Conservation (phyloP, 306 rosid species). For the Neltuma alba region DNA sequence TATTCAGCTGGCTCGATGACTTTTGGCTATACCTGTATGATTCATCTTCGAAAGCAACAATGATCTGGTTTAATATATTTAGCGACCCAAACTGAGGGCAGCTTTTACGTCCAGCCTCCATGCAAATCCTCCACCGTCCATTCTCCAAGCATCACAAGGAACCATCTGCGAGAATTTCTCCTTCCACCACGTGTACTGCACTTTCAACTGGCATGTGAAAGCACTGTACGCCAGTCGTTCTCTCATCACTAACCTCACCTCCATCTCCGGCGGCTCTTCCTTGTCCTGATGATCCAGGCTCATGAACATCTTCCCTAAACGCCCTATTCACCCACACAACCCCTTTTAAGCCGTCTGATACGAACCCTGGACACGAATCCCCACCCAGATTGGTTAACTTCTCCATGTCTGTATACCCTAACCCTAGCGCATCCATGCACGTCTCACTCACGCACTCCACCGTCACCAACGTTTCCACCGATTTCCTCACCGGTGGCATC, state of each 20-base stretch:
- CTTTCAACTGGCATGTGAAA: constrained; percentile 53
- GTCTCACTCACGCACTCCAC: constrained; percentile 53
- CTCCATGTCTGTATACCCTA: constrained; percentile 52
- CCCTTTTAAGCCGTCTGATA: constrained; percentile 53
- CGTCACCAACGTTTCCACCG: constrained; percentile 52
- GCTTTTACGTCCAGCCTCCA: constrained; percentile 74
- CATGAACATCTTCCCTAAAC: constrained; percentile 52
- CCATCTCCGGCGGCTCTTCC: constrained; percentile 24
- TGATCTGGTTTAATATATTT: background rate
- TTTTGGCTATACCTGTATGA: background rate
- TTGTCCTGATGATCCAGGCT: background rate
- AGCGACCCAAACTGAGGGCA: constrained; percentile 60
- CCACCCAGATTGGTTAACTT: constrained; percentile 40
- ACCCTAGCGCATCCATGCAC: constrained; percentile 45
- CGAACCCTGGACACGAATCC: constrained; percentile 65
- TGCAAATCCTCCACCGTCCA: constrained; percentile 80
- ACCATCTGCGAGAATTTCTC: constrained; percentile 39
- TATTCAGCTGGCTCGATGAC: background rate
- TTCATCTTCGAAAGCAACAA: background rate
- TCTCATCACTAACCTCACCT: constrained; percentile 42
- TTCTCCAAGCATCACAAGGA: constrained; percentile 73
- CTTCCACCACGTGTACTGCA: constrained; percentile 42
- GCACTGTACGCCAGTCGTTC: constrained; percentile 31
- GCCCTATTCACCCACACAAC: constrained; percentile 63
- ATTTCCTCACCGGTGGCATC: background rate